Base-by-base conservation (phyloP, 2,329 filamentous ascomycete species). In the Aspergillus hortae region DNA sequence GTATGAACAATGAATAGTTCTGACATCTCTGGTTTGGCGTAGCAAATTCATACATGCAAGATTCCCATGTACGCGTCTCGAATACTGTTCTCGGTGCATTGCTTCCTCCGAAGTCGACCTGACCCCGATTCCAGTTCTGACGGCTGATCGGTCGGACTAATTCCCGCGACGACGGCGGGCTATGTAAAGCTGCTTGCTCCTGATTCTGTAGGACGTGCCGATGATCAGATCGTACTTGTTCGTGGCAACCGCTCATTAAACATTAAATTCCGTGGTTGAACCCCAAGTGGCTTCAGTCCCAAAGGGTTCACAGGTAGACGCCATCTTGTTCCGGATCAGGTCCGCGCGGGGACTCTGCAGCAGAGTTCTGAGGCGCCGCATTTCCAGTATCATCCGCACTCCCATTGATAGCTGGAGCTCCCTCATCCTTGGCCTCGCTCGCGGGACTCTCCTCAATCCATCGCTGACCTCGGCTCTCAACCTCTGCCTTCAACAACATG, bases 381-480 rank as follows among this genome's bases (percentile, higher is more conserved):
- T 23, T n/a, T 10, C 17, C 27, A 27, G 19, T 21, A 38, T 44
- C 48, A 10, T 43, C 30, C 45, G 51, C 21, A 9, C 52, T 49
- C 12, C 65, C 63, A 61, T 67, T 67, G 12, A 50, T 46, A 25
- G 30, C 42, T 19, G 36, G 15, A 47, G 44, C 15, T 23, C 14
- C 19, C 17, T 42, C 14, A 12, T 44, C 35, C 45, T 41, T 47
- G 30, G 41, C 47, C 19, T 33, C 30, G 32, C 46, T 47, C 23
- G 52, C 59, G 7, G 27, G 27, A 30, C 27, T 30, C 45, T 60
- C 56, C 51, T 70, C 71, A 58, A 68, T 71, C 82, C 81, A 85
- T 30, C 63, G 67, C 67, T 82, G 70, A 2, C 82, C 82, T 55
- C 83, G 74, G 55, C 74, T 70, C 60, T 81, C 78, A 12, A 86